phyloP scores from a whole-genome alignment of 345 rosid species.

The Linum trigynum region DNA sequence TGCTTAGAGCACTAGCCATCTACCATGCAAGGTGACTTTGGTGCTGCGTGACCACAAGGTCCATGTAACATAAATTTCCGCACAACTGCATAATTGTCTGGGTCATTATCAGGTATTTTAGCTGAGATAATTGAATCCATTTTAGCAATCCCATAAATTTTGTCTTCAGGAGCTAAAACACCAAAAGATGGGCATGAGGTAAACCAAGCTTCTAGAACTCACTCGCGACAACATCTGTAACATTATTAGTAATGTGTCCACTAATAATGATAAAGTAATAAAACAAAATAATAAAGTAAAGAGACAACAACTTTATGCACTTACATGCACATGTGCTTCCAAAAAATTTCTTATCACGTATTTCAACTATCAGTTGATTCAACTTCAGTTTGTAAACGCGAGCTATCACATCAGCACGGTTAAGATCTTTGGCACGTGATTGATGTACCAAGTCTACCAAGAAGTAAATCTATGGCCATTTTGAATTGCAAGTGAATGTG shows the following conservation, averaged over 20 bases:
- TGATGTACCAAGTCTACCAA: neutral
- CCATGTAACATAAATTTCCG: constrained; percentile 3
- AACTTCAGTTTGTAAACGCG: too few relatives aligned
- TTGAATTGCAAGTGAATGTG: too few relatives aligned
- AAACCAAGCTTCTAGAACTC: constrained; percentile 7
- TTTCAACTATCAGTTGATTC: too few relatives aligned
- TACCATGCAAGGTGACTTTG: too few relatives aligned
- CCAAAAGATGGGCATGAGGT: constrained; percentile 6
- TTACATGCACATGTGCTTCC: too few relatives aligned
- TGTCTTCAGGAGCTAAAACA: neutral
- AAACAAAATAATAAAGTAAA: too few relatives aligned
- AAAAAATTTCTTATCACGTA: too few relatives aligned
- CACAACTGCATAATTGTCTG: neutral
- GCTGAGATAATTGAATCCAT: neutral
- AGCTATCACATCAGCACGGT: neutral
- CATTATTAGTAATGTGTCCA: too few relatives aligned
- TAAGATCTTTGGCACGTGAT: neutral
- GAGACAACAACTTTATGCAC: too few relatives aligned
- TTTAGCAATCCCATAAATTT: too few relatives aligned
- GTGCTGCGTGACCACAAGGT: neutral
- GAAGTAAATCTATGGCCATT: constrained; percentile 10
- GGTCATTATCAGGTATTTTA: neutral
- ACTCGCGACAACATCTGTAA: too few relatives aligned
- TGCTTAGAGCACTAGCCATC: neutral
- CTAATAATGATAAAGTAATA: too few relatives aligned